Evolutionary conservation across 176 grass and related monocot genomes (phyloP), one percentile per base, ranked within the genome.

Genomic region (Raddia distichophylla): DNA sequence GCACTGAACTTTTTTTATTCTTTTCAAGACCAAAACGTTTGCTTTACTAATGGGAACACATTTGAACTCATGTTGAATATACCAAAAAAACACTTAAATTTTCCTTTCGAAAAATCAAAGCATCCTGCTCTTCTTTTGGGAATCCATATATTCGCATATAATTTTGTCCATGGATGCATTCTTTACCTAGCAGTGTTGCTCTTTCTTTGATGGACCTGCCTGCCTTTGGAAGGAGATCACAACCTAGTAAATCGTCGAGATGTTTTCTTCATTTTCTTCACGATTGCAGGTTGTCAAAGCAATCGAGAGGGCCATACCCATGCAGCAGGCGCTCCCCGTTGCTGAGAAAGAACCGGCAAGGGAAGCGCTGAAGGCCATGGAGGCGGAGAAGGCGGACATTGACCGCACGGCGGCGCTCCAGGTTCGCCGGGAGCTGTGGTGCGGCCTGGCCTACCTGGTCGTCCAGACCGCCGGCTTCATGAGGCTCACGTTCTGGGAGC

Each of bases 401-500:
- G 95, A 98, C 71, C 78, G n/a, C 40, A 51, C 8, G 0, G 92
- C 95, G 0, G 66, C 15, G 1, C 43, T 57, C 5, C 64, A 76
- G 74, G 95, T 98, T 12, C 78, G 84, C 0, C 89, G 78, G 4
- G 95, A 98, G 89, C 88, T 98, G 27, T 94, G 95, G 92, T 76
- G 73, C 22, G 95, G 95, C 5, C 57, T 94, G 49, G 88, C 85
- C 0, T 90, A 91, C 79, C 54, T 98, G 51, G 62, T 88, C 19
- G 18, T 84, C 32, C 95, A 98, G 69, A 98, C 95, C 10, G 86
- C 78, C 8, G 92, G 85, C 34, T 94, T 98, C 84, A 88, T 91
- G 92, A 77, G 95, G 83, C 90, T 98, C 48, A 98, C 95, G 6
- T 98, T 98, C 77, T 98, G 95, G 92, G 95, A 98, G 91, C 90